phyloP scores from a whole-genome alignment of 352 stramenopile genomes.

The Phytophthora pluvialis region DNA sequence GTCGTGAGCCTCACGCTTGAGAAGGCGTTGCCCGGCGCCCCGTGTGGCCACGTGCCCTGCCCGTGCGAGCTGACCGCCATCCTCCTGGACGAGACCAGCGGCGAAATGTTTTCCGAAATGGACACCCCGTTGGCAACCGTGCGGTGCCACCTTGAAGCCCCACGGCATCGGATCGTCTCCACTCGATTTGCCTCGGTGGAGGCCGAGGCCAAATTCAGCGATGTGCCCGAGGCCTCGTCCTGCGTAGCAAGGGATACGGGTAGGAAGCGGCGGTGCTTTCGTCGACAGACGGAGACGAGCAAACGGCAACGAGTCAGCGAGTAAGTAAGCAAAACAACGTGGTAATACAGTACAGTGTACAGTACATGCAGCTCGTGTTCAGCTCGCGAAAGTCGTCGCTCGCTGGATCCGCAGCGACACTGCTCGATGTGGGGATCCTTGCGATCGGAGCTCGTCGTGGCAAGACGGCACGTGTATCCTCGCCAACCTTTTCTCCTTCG shows the following conservation, averaged over 20 bases:
- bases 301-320: constrained; percentile 30
- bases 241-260: constrained; percentile 21
- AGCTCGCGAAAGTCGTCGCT: too few species aligned
- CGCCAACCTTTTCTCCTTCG: constrained; percentile 9
- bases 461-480: constrained; percentile 23
- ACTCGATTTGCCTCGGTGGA: constrained; percentile 30
- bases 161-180: constrained; percentile 14
- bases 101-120: constrained; percentile 31
- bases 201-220: constrained; percentile 22
- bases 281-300: constrained; percentile 8
- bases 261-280: constrained; percentile 25
- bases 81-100: constrained; percentile 32
- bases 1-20: constrained; percentile 57
- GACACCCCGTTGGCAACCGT: constrained; percentile 1
- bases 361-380: too few species aligned
- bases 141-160: neutral
- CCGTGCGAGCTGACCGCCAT: constrained; percentile 52
- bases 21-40: constrained; percentile 32
- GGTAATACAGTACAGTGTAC: neutral
- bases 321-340: neutral
- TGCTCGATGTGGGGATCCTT: constrained; percentile 14
- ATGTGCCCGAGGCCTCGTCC: constrained; percentile 20
- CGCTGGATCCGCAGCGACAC: constrained; percentile 1
- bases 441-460: constrained; percentile 2
- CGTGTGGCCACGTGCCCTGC: neutral